Evolutionary conservation across 805 yeast genomes (phyloP).

Genomic region (Torulaspora maleeae): DNA sequence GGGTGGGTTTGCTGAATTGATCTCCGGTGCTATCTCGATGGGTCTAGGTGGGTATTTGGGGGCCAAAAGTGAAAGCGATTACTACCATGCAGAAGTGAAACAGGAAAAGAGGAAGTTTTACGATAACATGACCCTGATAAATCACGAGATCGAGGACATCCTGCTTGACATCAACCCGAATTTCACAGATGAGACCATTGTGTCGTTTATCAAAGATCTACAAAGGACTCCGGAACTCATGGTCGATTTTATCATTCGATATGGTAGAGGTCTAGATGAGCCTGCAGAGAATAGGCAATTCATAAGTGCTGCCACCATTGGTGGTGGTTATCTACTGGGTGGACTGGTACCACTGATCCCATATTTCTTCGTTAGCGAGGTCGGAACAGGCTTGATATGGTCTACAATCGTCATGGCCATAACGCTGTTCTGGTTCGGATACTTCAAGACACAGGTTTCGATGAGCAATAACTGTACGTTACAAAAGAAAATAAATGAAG

Average conservation of each 20-base stretch:
- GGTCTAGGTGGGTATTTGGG: conserved; percentile 96
- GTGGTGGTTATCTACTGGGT: conserved; percentile 82
- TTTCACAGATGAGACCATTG: conserved; percentile 64
- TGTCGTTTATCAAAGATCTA: conserved; percentile 70
- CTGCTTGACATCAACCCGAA: conserved; percentile 59
- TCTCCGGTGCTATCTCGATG: conserved; percentile 96
- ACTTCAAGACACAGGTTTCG: conserved; percentile 74
- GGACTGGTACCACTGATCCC: conserved; percentile 91
- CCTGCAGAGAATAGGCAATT: conserved; percentile 90
- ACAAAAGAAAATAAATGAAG: conserved; percentile 63
- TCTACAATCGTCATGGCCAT: conserved; percentile 78
- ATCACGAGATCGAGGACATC: conserved; percentile 76
- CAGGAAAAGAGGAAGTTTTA: conserved; percentile 65
- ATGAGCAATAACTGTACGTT: conserved; percentile 72
- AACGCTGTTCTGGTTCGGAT: conserved; percentile 85
- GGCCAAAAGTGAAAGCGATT: conserved; percentile 82
- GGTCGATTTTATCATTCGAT: conserved; percentile 82
- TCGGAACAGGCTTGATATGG: conserved; percentile 67
- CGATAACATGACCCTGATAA: conserved; percentile 58
- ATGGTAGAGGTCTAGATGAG: conserved; percentile 89
- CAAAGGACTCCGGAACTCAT: conserved; percentile 71
- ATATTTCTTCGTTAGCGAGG: conserved; percentile 75
- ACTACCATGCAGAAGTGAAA: conserved; percentile 64
- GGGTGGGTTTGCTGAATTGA: conserved; percentile 96
- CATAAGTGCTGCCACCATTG: conserved; percentile 85